Evolutionary conservation across 495 filamentous ascomycete genomes (phyloP).

Genomic region (Penicillium chermesinum): DNA sequence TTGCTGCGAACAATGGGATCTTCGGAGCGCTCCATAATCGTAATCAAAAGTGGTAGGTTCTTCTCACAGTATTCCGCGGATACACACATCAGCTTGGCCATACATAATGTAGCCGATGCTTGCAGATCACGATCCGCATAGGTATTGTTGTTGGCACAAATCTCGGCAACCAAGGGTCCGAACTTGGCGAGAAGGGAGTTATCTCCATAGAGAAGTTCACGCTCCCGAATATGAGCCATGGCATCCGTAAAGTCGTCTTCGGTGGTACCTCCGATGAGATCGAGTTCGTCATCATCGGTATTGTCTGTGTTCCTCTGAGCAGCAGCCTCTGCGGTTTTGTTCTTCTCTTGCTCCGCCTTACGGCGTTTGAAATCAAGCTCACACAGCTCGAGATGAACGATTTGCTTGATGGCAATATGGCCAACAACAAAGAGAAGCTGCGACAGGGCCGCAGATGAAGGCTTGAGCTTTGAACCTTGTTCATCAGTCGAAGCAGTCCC

Average conservation of each 20-base stretch:
- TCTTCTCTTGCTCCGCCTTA: conserved; percentile 92
- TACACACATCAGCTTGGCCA: conserved; percentile 98
- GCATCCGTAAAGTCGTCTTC: conserved; percentile 98
- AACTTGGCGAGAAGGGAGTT: conserved; percentile 83
- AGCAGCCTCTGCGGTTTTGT: conserved; percentile 50
- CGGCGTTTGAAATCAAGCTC: conserved; percentile 96
- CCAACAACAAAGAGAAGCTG: conserved; percentile 94
- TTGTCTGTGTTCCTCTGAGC: conserved; percentile 45
- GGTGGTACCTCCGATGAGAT: conserved; percentile 93
- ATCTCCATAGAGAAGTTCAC: conserved; percentile 84
- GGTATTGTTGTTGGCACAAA: conserved; percentile 87
- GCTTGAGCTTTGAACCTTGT: conserved; percentile 26
- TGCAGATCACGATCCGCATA: conserved; percentile 86
- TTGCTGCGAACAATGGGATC: conserved; percentile 90
- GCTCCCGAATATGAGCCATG: conserved; percentile 89
- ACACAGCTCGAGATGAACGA: conserved; percentile 97
- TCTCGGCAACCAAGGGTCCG: conserved; percentile 83
- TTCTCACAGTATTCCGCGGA: conserved; percentile 91
- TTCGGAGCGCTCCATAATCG: conserved; percentile 89
- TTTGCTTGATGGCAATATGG: conserved; percentile 97
- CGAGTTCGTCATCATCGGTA: conserved; percentile 69
- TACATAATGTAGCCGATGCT: conserved; percentile 88
- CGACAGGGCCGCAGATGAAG: conserved; percentile 66
- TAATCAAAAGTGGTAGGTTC: conserved; percentile 91
- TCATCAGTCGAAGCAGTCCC: conserved; percentile 30